These are phyloP conservation scores for Endocladia muricata DNA, from an alignment of 31 red algal species.

Conservation along the genomic window DNA sequence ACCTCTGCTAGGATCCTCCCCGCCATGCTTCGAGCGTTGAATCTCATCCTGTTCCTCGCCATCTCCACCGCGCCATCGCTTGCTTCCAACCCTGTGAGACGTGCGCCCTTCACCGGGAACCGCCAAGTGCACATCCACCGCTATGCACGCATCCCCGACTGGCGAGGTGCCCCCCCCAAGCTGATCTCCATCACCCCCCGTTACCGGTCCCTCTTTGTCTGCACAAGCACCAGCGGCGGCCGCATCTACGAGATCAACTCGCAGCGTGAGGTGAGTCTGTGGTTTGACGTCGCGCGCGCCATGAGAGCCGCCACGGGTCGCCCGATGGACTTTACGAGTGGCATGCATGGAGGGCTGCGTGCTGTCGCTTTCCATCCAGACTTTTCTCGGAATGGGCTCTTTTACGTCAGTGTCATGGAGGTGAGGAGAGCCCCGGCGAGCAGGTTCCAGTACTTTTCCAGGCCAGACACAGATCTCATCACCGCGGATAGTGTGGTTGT, in stretches of 20 bases:
- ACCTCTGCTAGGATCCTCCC: no score
- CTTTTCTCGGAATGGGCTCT: not conserved
- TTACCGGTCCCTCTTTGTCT: not conserved
- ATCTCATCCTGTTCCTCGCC: not conserved
- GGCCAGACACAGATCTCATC: not conserved
- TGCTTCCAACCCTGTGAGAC: not conserved
- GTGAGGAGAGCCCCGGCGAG: not conserved
- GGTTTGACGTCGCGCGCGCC: not conserved
- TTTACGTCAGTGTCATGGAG: slow-evolving; percentile 15
- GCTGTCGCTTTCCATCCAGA: slow-evolving; percentile 22
- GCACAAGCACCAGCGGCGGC: not conserved
- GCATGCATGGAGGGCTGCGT: slow-evolving; percentile 4
- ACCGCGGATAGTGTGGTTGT: slow-evolving; percentile 6
- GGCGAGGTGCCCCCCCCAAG: not conserved
- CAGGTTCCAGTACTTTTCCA: not conserved
- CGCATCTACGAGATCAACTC: not conserved
- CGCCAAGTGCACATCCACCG: not conserved
- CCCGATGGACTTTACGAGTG: not conserved
- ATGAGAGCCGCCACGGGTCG: not conserved
- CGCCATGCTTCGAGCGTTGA: no score
- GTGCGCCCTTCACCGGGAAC: not conserved
- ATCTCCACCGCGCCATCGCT: no score
- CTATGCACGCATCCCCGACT: not conserved
- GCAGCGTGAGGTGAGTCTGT: not conserved
- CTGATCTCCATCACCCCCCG: not conserved